Evolutionary conservation across 768 basidiomycete genomes (phyloP).

Genomic region (Lactarius sanguifluus): DNA sequence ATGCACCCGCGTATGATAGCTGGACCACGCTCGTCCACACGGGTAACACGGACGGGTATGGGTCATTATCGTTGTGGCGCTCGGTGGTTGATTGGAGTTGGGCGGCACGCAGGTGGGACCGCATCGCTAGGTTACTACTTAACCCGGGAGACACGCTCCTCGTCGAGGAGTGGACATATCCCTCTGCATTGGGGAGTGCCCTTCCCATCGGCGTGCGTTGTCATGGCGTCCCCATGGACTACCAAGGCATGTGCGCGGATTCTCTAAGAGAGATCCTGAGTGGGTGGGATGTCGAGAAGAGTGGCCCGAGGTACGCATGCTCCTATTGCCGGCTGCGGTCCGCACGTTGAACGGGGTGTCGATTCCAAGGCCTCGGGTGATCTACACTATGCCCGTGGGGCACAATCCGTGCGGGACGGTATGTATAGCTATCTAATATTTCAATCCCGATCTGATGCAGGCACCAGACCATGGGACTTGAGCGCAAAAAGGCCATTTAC

Average conservation of each 20-base stretch:
- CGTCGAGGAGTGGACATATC: conserved; percentile 75
- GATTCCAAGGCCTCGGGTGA: conserved; percentile 58
- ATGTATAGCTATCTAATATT: conserved; percentile 32
- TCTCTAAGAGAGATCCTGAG: conserved; percentile 57
- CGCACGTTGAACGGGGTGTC: not conserved
- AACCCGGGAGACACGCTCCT: conserved; percentile 64
- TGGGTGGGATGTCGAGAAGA: conserved; percentile 57
- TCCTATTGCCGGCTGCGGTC: not conserved
- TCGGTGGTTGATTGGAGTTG: not conserved
- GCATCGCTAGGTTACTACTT: conserved; percentile 57
- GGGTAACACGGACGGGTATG: conserved; percentile 68
- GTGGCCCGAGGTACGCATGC: not conserved
- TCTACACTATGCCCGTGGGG: conserved; percentile 78
- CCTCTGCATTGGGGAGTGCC: conserved; percentile 47
- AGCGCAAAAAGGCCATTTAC: conserved; percentile 78
- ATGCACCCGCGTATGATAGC: conserved; percentile 60
- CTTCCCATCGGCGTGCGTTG: conserved; percentile 45
- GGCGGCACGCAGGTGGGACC: conserved; percentile 45
- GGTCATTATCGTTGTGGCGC: not conserved
- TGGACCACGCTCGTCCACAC: conserved; percentile 55
- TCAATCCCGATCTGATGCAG: not conserved
- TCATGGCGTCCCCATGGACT: conserved; percentile 66
- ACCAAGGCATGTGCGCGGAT: conserved; percentile 62
- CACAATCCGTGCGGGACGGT: conserved; percentile 82
- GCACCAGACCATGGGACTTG: conserved; percentile 54